Evolutionary conservation across 2,329 filamentous ascomycete genomes (phyloP), one percentile per base, ranked within the genome.

Genomic region (Dactylella cylindrospora): DNA sequence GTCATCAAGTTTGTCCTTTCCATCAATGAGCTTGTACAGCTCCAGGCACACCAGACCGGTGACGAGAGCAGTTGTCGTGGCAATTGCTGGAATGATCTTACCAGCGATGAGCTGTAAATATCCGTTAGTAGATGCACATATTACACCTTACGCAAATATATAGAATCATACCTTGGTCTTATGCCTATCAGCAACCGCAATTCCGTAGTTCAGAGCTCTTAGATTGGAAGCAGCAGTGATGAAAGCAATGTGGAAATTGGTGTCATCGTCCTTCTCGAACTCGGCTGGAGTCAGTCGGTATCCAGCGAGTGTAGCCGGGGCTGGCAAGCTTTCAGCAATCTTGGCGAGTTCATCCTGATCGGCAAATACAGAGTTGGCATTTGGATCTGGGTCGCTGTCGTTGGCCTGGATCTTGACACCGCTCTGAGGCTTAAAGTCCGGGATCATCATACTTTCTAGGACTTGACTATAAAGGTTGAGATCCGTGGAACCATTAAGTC

Each of bases 11-110:
- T 97, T 89, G n/a, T 80, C 82, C 79, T 98, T 96, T 71, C 90
- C 91, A 70, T 97, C 93, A 38, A 98, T 79, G 66, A 98, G 82
- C 82, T 98, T 98, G 84, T 88, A 96, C 40, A 97, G 77, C 77
- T 98, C 93, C 38, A 98, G 77, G 12, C 94, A 81, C 47, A 98
- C 90, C 38, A 98, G 79, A 57, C 93, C 93, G 2, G 93, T 98
- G 9, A 97, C 91, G 55, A 98, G 78, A 2, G 93, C 91, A 2
- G 93, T 98, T 0, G 93, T 97, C 2, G 93, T 98, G 36, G 93
- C 93, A 73, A 98, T 98, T 38, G 93, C 93, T 17, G 93, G 93
- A 67, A 98, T 98, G 68, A 98, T 98, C 81, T 98, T 98, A 73
- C 93, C 93, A 25, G 93, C 94, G 72, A 98, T 98, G 75, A 98